phyloP scores from a whole-genome alignment of 306 rosid species.

The Prunus fruticosa region DNA sequence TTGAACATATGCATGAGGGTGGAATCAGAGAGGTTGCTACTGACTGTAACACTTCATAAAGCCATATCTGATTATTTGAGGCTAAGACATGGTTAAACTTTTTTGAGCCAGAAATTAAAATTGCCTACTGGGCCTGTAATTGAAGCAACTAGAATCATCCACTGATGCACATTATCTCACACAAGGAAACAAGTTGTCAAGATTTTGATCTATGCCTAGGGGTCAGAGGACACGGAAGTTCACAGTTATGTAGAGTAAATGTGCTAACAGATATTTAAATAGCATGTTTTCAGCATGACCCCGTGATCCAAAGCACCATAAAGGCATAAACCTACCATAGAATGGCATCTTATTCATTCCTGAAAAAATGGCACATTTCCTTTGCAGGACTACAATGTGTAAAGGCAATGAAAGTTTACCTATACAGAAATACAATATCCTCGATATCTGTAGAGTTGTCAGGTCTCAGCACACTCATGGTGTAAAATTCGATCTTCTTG shows the following conservation, averaged over 20 bases:
- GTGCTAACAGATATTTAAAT: neutral
- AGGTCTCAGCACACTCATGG: constrained; percentile 90
- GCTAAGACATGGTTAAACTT: neutral
- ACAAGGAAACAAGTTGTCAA: constrained; percentile 19
- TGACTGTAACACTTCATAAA: neutral
- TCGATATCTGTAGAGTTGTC: constrained; percentile 52
- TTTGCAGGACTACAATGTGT: neutral
- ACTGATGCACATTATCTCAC: constrained; percentile 4
- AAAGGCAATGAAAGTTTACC: constrained; percentile 45
- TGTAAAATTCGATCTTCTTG: constrained; percentile 68
- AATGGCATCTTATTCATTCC: neutral
- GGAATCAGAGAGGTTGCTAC: neutral
- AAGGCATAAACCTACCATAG: neutral
- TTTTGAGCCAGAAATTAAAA: neutral
- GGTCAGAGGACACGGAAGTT: neutral
- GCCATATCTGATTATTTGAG: neutral
- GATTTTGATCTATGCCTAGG: constrained; percentile 9
- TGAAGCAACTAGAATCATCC: constrained; percentile 8
- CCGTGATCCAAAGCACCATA: neutral
- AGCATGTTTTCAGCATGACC: neutral
- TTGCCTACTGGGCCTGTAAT: neutral
- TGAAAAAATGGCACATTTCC: constrained; percentile 12
- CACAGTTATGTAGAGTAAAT: neutral
- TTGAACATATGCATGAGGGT: constrained; percentile 5
- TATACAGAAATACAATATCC: constrained; percentile 74